Base-by-base conservation (phyloP, 2,329 filamentous ascomycete species). In the Rutstroemia sp. region DNA sequence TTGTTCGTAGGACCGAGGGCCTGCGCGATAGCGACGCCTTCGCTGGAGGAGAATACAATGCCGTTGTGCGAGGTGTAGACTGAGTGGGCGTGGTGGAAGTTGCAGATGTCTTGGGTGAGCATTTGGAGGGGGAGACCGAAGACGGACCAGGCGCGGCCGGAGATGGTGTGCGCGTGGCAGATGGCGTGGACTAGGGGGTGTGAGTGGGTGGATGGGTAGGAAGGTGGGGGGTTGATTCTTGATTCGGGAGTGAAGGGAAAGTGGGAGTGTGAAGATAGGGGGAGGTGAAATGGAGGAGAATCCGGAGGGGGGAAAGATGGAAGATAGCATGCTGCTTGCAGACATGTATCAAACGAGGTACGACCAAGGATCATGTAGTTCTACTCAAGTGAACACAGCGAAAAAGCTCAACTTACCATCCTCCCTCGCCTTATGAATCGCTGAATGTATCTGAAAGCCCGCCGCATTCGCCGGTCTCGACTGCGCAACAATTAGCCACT, bases 361-460 rank as follows among this genome's bases (percentile, higher is more conserved):
- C 9, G 7, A 1, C 2, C 3, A 30, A 30, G 10, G 4, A 30
- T 10, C 27, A 10, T 30, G 8, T 10, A 2, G 2, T 9, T 41
- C 14, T n/a, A 2, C 19, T 44, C n/a, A 19, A 18, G 19, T 42
- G 16, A 16, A 42, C 2, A 42, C 7, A 4, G n/a, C n/a, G 38
- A 41, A n/a, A 18, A n/a, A 8, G 3, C 14, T 6, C 19, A 44
- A 25, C 44, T 12, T 14, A 46, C 19, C 80, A 66, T 87, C 79
- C 4, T 79, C 79, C 34, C 86, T 74, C 4, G 82, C 82, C 71
- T 83, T 84, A 72, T 87, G 81, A 10, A 90, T 74, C 23, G 83
- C 85, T 6, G 78, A 78, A 71, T 90, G 86, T 62, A 90, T 90
- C 60, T 83, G 72, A 66, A 86, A 88, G 5, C 86, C 86, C 0